These are phyloP conservation scores for Epichloe bromicola DNA, from an alignment of 2,329 filamentous ascomycete species.

Conservation along the genomic window DNA sequence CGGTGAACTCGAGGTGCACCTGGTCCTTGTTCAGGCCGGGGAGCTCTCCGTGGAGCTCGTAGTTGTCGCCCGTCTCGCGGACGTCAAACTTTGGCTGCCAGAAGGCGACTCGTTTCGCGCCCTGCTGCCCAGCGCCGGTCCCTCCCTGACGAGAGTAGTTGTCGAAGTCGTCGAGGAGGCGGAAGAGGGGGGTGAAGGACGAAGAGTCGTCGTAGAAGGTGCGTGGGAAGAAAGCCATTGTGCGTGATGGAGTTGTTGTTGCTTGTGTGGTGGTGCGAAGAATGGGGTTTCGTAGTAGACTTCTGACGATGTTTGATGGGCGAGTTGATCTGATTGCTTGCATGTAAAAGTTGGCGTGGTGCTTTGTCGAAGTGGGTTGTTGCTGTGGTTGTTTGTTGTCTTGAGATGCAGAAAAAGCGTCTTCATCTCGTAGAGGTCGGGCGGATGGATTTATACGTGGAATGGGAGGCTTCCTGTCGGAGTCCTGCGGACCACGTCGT, in stretches of 20 bases:
- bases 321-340: conserved; percentile 13
- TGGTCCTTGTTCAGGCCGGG: conserved; percentile 60
- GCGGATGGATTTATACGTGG: conserved; percentile 2
- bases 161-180: conserved; percentile 45
- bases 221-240: conserved; percentile 49
- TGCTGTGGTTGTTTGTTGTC: not conserved
- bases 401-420: not conserved
- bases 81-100: conserved; percentile 65
- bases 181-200: conserved; percentile 43
- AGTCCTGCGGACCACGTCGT: not conserved
- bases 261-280: conserved; percentile 8
- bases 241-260: conserved; percentile 18
- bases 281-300: conserved; percentile 11
- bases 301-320: conserved; percentile 13
- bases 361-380: no score
- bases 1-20: conserved; percentile 61
- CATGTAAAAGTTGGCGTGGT: conserved; percentile 7
- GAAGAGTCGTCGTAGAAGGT: conserved; percentile 34
- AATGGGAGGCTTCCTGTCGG: not conserved
- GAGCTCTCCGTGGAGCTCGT: conserved; percentile 65
- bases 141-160: conserved; percentile 27
- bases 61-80: conserved; percentile 48
- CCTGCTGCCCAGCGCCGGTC: conserved; percentile 5
- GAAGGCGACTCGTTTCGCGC: conserved; percentile 16
- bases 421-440: no score